phyloP scores from a whole-genome alignment of 2,329 filamentous ascomycete genomes.

The Aotearoamyces nothofagi region DNA sequence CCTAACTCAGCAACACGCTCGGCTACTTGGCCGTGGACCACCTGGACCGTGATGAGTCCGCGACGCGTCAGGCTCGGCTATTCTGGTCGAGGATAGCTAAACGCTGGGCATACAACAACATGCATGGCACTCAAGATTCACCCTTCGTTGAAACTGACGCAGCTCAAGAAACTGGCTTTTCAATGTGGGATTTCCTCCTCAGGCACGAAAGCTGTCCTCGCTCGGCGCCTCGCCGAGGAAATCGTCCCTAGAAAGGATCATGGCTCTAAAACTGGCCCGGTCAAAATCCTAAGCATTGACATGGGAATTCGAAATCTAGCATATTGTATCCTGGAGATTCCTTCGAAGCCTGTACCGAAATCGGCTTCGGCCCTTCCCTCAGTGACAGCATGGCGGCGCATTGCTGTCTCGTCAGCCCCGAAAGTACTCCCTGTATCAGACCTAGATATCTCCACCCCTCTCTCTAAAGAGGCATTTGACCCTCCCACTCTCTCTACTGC shows the following conservation, averaged over 20 bases:
- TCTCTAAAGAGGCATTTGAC: slow-evolving; percentile 29
- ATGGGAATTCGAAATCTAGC: slow-evolving; percentile 75
- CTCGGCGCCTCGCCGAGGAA: slow-evolving; percentile 30
- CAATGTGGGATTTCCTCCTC: slow-evolving; percentile 41
- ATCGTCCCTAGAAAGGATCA: slow-evolving; percentile 11
- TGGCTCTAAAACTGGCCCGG: slow-evolving; percentile 7
- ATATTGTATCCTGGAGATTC: slow-evolving; percentile 41
- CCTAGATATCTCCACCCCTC: neutral
- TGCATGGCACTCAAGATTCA: slow-evolving; percentile 18
- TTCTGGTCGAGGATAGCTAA: no score
- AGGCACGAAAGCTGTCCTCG: slow-evolving; percentile 42
- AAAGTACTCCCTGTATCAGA: neutral
- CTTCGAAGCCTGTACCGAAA: slow-evolving; percentile 14
- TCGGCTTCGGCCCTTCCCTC: no score
- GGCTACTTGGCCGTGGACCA: no score
- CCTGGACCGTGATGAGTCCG: no score
- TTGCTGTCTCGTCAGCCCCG: slow-evolving; percentile 7
- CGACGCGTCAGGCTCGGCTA: no score
- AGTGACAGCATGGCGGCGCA: slow-evolving; percentile 16
- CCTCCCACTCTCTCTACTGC: slow-evolving; percentile 35
- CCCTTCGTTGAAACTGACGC: slow-evolving; percentile 28
- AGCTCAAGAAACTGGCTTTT: slow-evolving; percentile 43
- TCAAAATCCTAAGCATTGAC: slow-evolving; percentile 59
- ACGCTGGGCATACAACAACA: no score
- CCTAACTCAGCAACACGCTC: no score